Conservation (phyloP, 2,329 filamentous ascomycete species). For the Nothomitra cinnamomea region DNA sequence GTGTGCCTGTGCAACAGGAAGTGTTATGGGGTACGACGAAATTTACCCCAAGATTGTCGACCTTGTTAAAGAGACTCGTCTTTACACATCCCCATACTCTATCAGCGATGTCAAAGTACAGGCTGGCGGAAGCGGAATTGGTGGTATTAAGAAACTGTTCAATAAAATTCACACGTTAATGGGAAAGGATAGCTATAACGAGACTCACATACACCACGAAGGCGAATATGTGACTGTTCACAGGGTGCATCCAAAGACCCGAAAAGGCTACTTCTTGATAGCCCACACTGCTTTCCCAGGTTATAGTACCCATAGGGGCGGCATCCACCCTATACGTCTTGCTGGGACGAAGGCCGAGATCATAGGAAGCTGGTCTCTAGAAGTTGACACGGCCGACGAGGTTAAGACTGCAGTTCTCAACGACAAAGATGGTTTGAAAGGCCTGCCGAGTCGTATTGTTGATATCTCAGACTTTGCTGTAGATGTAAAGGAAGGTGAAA, state of each 20-base stretch:
- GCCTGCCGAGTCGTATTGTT: slow-evolving; percentile 68
- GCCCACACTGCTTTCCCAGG: slow-evolving; percentile 92
- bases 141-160: slow-evolving; percentile 75
- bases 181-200: slow-evolving; percentile 86
- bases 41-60: slow-evolving; percentile 90
- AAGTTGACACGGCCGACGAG: slow-evolving; percentile 64
- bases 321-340: slow-evolving; percentile 63
- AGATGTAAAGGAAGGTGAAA: slow-evolving; percentile 55
- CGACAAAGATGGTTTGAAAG: slow-evolving; percentile 57
- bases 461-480: slow-evolving; percentile 58
- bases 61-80: slow-evolving; percentile 71
- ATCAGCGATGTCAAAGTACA: slow-evolving; percentile 42
- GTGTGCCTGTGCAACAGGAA: slow-evolving; percentile 87
- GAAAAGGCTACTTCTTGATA: slow-evolving; percentile 89
- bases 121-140: slow-evolving; percentile 67
- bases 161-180: slow-evolving; percentile 92
- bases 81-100: slow-evolving; percentile 67
- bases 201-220: slow-evolving; percentile 94
- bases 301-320: slow-evolving; percentile 68
- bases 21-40: slow-evolving; percentile 96
- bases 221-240: slow-evolving; percentile 94
- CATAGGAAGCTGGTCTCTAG: slow-evolving; percentile 80
- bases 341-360: slow-evolving; percentile 71
- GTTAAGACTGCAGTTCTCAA: slow-evolving; percentile 44
- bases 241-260: slow-evolving; percentile 76